Base-by-base conservation (phyloP, 1,284 basidiomycete species). In the Pholiota adiposa region DNA sequence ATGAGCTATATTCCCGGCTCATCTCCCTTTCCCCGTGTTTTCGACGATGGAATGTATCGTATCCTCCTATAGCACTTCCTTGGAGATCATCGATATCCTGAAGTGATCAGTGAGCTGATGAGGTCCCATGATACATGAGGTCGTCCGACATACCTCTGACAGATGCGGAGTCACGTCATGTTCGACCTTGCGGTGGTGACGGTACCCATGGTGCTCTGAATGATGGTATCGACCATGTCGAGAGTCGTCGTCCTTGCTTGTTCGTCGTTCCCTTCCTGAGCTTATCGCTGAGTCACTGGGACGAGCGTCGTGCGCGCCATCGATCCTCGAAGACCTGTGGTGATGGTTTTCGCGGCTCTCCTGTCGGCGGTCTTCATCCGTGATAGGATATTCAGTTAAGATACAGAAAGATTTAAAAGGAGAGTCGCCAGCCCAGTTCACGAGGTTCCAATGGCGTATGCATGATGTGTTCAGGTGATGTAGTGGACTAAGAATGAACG, bases 401-500 rank as follows among this genome's bases (percentile, higher is more conserved):
- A n/a, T 27, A 46, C 8, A 21, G 14, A 1, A 51, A 16, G 8
- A 25, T 25, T 19, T 18, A 11, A 36, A 51, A 14, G 23, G 16
- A 51, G 4, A 49, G n/a, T 29, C 27, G 33, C 56, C 40, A 36
- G 34, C 61, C 54, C 54, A 56, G 27, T 51, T 54, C 29, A 57
- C 50, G n/a, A 33, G 51, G 16, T 54, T 19, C 38, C 51, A 44
- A 34, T 33, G 51, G 43, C 27, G 31, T 25, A 27, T 56, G 44
- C 54, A 46, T 55, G 61, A 54, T 43, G 29, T 51, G 58, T 59
- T 57, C 44, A 55, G 54, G 41, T 57, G 49, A 55, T 58, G 58
- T 54, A 61, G 53, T 33, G 34, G 58, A 54, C 64, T 63, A 63
- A 56, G 61, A 58, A 65, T 65, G 64, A 65, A 62, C 63, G 59